Base-by-base conservation (phyloP, 352 stramenopile genomes). In the Globisporangium splendens region DNA sequence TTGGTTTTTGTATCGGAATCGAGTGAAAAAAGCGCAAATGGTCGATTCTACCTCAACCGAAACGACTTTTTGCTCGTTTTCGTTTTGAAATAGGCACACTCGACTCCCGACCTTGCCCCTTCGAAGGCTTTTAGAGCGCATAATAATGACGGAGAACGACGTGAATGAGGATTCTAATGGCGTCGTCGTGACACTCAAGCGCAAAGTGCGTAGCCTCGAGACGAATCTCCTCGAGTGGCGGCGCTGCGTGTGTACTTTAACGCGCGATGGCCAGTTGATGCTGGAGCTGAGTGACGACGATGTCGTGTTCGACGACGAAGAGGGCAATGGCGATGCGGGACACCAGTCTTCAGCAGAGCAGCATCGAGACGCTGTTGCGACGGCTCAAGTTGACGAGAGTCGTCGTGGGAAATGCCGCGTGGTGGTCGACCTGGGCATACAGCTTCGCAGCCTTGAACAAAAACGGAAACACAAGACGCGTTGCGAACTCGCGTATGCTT, bases 201-300 rank as follows among this genome's bases (percentile, higher is more conserved):
- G 79, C 14, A 86, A 87, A 46, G 75, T 89, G 42, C 66, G 59
- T 15, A 91, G 68, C 54, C 53, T 66, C 11, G 66, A 77, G 54
- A 85, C 77, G 12, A 75, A 87, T 8, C 59, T 91, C 46, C 79
- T 89, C 58, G 82, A 91, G 61, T 91, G 82, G 79, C 66, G 68
- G 5, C 71, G 67, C 46, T 89, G 77, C 46, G 60, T 44, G 14
- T 89, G 82, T 50, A 54, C 66, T n/a, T 31, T 88, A 50, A 72
- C 66, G 5, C 53, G 55, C 21, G 65, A 78, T 8, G 58, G 63
- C 2, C 66, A 56, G 6, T 52, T 86, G 42, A 49, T 81, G 33
- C 46, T 89, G 20, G 61, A 61, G 41, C 67, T 79, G 51, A 58
- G 56, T n/a, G 66, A 81, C 14, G 56, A 59, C 0, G 69, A 73